Percentiles rank a stretch among this genome's conserved stretches.
These are phyloP conservation scores for Nemophila menziesii DNA, from an alignment of 257 asterid genomes.

Conservation along the genomic window DNA sequence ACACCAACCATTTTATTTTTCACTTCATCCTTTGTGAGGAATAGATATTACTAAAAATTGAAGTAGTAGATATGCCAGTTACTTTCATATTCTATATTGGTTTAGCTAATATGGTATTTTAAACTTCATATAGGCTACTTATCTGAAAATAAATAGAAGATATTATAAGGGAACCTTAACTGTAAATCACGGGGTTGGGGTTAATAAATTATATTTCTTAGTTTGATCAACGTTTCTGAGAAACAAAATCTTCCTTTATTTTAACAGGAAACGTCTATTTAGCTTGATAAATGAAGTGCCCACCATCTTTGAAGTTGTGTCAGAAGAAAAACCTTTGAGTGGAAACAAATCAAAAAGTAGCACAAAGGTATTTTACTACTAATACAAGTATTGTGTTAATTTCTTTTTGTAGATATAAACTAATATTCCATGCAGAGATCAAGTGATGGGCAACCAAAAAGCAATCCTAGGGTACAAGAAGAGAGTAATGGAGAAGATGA, in stretches of 20 bases:
- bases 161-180: too few species aligned
- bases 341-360: constrained; percentile 4
- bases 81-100: too few species aligned
- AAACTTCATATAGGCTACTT: too few species aligned
- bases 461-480: background rate
- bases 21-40: too few species aligned
- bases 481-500: constrained; percentile 35
- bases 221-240: background rate
- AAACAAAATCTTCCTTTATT: background rate
- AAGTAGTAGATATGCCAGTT: too few species aligned
- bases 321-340: constrained; percentile 1
- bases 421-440: background rate
- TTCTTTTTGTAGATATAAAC: background rate
- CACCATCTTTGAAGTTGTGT: background rate
- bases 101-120: too few species aligned
- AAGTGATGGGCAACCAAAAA: constrained; percentile 1
- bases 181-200: too few species aligned
- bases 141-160: too few species aligned
- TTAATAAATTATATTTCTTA: too few species aligned
- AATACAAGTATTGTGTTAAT: background rate
- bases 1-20: too few species aligned
- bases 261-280: constrained; percentile 3
- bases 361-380: background rate
- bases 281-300: constrained; percentile 2
- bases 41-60: too few species aligned